phyloP scores from a whole-genome alignment of 768 basidiomycete genomes.

The Mrakia frigida region DNA sequence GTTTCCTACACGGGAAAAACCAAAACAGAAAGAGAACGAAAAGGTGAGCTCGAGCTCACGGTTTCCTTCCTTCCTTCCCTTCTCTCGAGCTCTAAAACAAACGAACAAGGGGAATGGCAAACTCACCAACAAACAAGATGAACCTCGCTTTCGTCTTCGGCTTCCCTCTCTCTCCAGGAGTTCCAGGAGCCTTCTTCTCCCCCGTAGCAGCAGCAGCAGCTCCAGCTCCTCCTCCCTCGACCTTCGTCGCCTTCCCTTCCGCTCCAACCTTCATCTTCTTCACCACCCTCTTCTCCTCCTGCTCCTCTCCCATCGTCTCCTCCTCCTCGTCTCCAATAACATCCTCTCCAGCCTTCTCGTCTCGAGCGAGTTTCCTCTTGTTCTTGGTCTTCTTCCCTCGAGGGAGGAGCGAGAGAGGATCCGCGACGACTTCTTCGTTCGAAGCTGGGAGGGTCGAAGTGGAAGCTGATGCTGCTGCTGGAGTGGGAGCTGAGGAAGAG shows the following conservation, averaged over 20 bases:
- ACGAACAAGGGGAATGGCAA: too few relatives aligned
- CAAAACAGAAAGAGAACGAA: neutral
- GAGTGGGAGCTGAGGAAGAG: neutral
- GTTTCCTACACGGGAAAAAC: constrained; percentile 30
- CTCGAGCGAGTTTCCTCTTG: constrained; percentile 15
- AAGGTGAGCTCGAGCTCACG: neutral
- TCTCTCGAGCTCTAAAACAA: neutral
- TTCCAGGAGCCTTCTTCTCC: constrained; percentile 4
- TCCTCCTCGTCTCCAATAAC: constrained; percentile 25
- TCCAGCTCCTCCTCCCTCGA: constrained; percentile 12
- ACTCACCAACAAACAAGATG: constrained; percentile 33
- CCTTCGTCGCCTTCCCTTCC: constrained; percentile 5
- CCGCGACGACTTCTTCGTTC: constrained; percentile 4
- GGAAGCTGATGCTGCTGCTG: neutral
- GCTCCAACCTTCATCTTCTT: constrained; percentile 13
- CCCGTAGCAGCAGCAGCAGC: neutral
- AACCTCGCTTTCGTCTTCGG: constrained; percentile 25
- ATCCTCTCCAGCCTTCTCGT: constrained; percentile 15
- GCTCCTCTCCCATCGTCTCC: constrained; percentile 26
- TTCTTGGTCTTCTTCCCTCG: constrained; percentile 28
- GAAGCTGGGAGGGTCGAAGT: neutral
- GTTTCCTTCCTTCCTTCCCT: neutral
- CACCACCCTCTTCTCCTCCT: constrained; percentile 18
- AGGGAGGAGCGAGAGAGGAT: constrained; percentile 9
- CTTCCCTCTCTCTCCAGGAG: constrained; percentile 15